Percentiles rank a stretch among this genome's conserved stretches.
Conservation (phyloP, 306 rosid species). For the Sicyos edulis region DNA sequence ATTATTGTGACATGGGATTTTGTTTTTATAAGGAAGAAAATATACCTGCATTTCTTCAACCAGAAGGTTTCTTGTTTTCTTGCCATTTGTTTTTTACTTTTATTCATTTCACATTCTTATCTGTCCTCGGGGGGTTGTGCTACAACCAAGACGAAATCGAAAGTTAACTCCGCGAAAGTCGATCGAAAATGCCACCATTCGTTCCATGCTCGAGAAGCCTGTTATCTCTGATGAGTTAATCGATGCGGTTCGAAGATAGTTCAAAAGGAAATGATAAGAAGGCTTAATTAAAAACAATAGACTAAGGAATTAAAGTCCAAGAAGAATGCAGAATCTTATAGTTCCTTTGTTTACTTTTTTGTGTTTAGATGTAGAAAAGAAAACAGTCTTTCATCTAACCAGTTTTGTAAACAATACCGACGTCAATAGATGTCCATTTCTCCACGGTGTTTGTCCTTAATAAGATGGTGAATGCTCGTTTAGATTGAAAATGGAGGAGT, state of each 20-base stretch:
- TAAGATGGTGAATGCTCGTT: too few species aligned
- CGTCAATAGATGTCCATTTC: too few species aligned
- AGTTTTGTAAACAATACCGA: neutral
- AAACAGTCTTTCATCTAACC: neutral
- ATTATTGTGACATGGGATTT: too few species aligned
- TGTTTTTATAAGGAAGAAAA: conserved; percentile 28
- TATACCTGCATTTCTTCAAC: conserved; percentile 21
- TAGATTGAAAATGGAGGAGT: too few species aligned
- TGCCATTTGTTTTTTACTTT: neutral
- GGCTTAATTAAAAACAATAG: conserved; percentile 1
- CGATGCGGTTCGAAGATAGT: neutral
- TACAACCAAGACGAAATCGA: neutral
- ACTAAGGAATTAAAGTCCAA: neutral
- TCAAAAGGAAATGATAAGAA: conserved; percentile 10
- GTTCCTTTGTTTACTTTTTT: neutral
- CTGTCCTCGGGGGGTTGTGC: neutral
- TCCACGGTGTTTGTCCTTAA: too few species aligned
- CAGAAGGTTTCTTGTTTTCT: conserved; percentile 25
- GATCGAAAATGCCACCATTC: neutral
- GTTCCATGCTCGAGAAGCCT: neutral
- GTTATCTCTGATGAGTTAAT: neutral
- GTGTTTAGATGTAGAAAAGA: neutral
- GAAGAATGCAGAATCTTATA: neutral
- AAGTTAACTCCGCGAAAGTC: neutral
- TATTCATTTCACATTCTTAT: conserved; percentile 8